Base-by-base conservation (phyloP, 2,329 filamentous ascomycete species). In the Claviceps monticola region DNA sequence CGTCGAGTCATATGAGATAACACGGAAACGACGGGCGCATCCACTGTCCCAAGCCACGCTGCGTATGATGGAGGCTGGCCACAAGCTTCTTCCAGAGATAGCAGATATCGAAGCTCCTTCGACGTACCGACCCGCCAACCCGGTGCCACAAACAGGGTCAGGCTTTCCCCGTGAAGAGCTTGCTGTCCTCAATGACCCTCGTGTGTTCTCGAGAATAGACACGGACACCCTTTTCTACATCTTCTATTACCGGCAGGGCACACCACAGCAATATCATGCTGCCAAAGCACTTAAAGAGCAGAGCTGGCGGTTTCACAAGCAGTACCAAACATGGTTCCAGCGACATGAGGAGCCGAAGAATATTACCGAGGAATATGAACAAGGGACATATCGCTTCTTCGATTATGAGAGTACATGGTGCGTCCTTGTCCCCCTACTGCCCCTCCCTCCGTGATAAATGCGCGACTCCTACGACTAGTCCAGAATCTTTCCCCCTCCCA, bases 261-360 rank as follows among this genome's bases (percentile, higher is more conserved):
- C 89, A 1, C 90, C 95, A 60, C 90, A 97, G 66, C 93, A 98
- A 66, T 96, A 90, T 64, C 76, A 97, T 54, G 89, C 93, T 1
- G 93, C 93, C 14, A 95, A 95, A 69, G 88, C 93, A n/a, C 73
- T 98, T 50, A 98, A 98, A 71, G 87, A 91, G 58, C 93, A 98
- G 69, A 96, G 90, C 68, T 98, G 93, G 93, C 80, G 93, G 52
- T 98, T 98, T 67, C 93, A 98, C 72, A 98, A 98, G 74, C 93
- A 97, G 68, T 98, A 98, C 65, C 93, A 95, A 68, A 98, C 93
- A 1, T 98, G 93, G 93, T 98, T 98, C 64, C 93, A 98, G 69
- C 80, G 93, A 49, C 93, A 98, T 59, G 93, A 98, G 65, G 93
- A 98, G 72, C 93, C 93, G 17, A 98, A 98, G 75, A 90, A 83